phyloP scores from a whole-genome alignment of 2,329 filamentous ascomycete species.

The Phyllosticta ampelicida region DNA sequence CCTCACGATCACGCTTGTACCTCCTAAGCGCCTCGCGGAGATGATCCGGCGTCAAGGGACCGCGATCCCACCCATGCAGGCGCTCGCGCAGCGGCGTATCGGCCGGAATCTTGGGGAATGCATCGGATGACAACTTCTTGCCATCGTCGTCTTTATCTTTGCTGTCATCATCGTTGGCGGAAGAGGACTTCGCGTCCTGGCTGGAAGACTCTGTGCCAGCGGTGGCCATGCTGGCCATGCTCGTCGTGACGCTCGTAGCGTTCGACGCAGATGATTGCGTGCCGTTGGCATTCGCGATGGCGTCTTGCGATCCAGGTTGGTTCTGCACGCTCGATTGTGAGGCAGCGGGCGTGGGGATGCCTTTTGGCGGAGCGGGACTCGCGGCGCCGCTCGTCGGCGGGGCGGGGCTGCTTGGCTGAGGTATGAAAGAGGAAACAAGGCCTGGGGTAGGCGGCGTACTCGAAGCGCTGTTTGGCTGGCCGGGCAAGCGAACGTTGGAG shows the following conservation, averaged over 20 bases:
- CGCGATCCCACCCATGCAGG: slow-evolving; percentile 30
- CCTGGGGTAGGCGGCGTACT: not conserved
- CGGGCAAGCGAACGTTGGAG: slow-evolving; percentile 8
- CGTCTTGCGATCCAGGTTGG: not conserved
- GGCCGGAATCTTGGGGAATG: not conserved
- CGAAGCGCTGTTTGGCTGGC: not conserved
- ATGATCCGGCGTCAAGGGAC: slow-evolving; percentile 62
- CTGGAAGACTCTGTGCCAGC: not conserved
- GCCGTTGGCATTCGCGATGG: not conserved
- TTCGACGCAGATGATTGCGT: not conserved
- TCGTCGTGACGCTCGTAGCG: not conserved
- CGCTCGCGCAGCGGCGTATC: slow-evolving; percentile 6
- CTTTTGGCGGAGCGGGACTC: not conserved
- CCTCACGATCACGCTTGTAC: slow-evolving; percentile 53
- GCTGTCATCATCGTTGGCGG: not conserved
- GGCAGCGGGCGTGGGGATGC: not conserved
- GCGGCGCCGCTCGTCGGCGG: not conserved
- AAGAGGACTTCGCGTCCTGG: not conserved
- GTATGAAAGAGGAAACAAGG: not conserved
- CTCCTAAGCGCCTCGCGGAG: slow-evolving; percentile 61
- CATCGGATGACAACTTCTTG: not conserved
- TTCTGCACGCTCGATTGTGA: not conserved
- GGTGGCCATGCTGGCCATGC: not conserved
- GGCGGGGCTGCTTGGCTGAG: not conserved
- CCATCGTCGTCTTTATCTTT: not conserved